A percentile compares a stretch with the other conserved stretches of the same genome.
Evolutionary conservation across 129 eudicot species (phyloP).

Genomic region (Flaveria robusta): DNA sequence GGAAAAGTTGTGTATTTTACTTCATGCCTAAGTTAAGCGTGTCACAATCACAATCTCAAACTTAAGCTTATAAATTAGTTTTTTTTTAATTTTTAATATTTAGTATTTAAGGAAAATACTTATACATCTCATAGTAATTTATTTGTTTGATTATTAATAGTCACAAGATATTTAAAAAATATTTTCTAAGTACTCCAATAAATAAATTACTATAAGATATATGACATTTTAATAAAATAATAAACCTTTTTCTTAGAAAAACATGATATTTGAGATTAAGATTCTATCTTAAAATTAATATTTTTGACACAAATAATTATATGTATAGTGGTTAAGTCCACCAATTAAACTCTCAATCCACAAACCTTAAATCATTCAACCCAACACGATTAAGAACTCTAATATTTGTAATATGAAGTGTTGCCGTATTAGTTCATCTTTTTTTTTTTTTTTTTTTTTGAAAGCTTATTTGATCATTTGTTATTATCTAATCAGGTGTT

Average conservation of each 20-base stretch:
- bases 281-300: no score
- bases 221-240: no score
- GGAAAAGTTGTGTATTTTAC: not conserved
- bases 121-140: not conserved
- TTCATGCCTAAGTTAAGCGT: not conserved
- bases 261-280: no score
- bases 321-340: no score
- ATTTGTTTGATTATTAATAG: not conserved
- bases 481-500: not conserved
- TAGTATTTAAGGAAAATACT: not conserved
- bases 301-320: no score
- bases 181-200: not conserved
- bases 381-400: no score
- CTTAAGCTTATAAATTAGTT: not conserved
- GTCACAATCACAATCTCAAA: conserved; percentile 3
- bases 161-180: not conserved
- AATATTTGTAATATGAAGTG: no score
- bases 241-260: no score
- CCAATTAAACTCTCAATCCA: no score
- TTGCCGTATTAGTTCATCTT: not conserved
- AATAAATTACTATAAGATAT: no score
- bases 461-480: not conserved
- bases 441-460: not conserved
- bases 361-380: no score
- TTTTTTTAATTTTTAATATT: no score